phyloP scores from a whole-genome alignment of 495 filamentous ascomycete genomes.

The Staphylotrichum longicolle region DNA sequence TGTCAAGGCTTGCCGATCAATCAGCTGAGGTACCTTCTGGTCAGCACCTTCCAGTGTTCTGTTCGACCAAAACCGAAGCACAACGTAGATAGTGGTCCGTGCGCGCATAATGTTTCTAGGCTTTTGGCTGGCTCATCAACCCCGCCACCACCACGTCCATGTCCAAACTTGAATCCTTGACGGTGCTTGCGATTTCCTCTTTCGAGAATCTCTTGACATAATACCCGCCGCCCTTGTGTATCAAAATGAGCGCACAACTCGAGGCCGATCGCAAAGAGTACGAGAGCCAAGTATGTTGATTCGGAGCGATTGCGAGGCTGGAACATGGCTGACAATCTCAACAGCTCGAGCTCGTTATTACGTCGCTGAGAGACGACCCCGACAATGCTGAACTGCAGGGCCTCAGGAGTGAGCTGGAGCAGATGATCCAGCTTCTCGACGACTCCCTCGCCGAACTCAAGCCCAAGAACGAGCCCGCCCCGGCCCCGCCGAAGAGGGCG shows the following conservation, averaged over 20 bases:
- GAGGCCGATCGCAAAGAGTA: constrained; percentile 80
- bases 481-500: constrained; percentile 46
- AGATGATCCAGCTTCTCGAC: constrained; percentile 76
- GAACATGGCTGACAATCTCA: constrained; percentile 12
- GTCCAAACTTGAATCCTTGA: not conserved
- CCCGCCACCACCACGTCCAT: too few relatives aligned
- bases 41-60: too few relatives aligned
- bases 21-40: too few relatives aligned
- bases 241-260: constrained; percentile 46
- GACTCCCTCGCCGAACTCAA: constrained; percentile 78
- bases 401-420: constrained; percentile 78
- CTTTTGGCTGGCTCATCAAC: too few relatives aligned
- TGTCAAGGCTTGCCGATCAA: too few relatives aligned
- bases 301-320: not conserved
- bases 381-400: constrained; percentile 76
- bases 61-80: too few relatives aligned
- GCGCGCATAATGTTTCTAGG: too few relatives aligned
- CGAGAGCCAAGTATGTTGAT: constrained; percentile 65
- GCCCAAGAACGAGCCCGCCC: constrained; percentile 38
- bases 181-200: too few relatives aligned
- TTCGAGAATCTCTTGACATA: too few relatives aligned
- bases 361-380: constrained; percentile 75
- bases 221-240: not conserved
- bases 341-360: constrained; percentile 77
- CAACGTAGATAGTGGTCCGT: too few relatives aligned